Evolutionary conservation across 1,139 yeast genomes (phyloP), one percentile per base, ranked within the genome.

Genomic region (Hyphopichia wangnamkhiaoensis): DNA sequence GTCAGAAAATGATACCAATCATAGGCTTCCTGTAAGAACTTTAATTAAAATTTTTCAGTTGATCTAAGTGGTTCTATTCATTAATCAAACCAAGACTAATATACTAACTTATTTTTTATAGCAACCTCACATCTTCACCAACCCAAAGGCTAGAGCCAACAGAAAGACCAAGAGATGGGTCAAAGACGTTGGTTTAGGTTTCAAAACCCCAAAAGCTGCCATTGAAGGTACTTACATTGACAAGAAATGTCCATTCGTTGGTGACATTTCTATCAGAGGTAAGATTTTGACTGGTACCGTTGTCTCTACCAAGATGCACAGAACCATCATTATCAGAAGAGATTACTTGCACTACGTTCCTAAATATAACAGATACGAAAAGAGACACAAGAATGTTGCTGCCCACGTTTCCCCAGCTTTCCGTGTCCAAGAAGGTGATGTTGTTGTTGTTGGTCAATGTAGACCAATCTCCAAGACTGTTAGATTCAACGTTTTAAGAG

Each of bases 101-200:
- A 38, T 67, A 68, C 74, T 68, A 67, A 66, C 72, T 41, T 48
- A 32, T 25, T 13, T 31, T 20, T 31, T 58, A 45, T 71, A 87
- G 98, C 98, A 93, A 88, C 98, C 98, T 73, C 98, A 94, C 84
- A 91, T 94, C 84, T 94, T 93, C 95, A 91, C 91, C 81, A 93
- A 94, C 94, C 90, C 98, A 84, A 94, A 94, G 89, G 85, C 96
- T 65, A 90, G 87, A 90, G 96, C 94, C 74, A 84, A 82, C 90
- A 89, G 88, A 80, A 86, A 91, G 81, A 86, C 96, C 85, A 91
- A 93, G 93, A 91, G 99, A 88, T 94, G 99, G 99, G 91, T 83
- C 75, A 94, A 94, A 87, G 97, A 94, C 53, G 98, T 90, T 67
- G 99, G 99, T 74, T 88, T 94, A 73, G 99, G 99, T 61, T 93